Base-by-base conservation (phyloP, 495 filamentous ascomycete species). In the Penicillium bovifimosum region DNA sequence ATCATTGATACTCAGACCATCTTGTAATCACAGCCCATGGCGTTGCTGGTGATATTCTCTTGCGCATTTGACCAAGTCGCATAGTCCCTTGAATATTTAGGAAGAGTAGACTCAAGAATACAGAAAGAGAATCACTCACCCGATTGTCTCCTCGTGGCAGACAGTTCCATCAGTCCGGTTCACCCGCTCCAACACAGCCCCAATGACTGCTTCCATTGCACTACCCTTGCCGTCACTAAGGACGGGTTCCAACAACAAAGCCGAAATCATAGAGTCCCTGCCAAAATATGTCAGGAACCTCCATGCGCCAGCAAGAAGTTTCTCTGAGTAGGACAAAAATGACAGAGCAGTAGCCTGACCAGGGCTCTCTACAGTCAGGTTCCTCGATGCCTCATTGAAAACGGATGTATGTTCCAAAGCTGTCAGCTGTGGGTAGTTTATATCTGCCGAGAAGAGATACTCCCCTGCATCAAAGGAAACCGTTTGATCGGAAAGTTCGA, bases 271-370 rank as follows among this genome's bases (percentile, higher is more conserved):
- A 36, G 76, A 80, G 54, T 86, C 83, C 5, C 83, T 76, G 2
- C 83, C 83, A 64, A 85, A 86, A 52, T 86, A 86, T 1, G 81
- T 86, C 47, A 86, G 59, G 51, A 84, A 86, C 10, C 81, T 68
- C 83, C 83, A 86, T n/a, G 80, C 79, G 13, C 82, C 82, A 9
- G 83, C 82, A 2, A 83, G 67, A 6, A 86, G 62, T 47, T 86
- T 86, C 14, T 75, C 70, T 0, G 70, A 79, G 60, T 83, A 86
- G 4, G 83, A 85, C 18, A 86, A 55, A 60, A 86, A 85, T 1
- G 82, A 75, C 5, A 85, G 72, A 1, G 82, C 80, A 4, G 65
- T 68, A 2, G 75, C 70, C 48, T 80, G 71, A 33, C 67, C 72
- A 0, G 73, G 66, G 42, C 73, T 55, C 42, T 76, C 62, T 1